These are phyloP conservation scores for Gracilariopsis chorda DNA, from an alignment of 23 red algal genomes.

Conservation along the genomic window DNA sequence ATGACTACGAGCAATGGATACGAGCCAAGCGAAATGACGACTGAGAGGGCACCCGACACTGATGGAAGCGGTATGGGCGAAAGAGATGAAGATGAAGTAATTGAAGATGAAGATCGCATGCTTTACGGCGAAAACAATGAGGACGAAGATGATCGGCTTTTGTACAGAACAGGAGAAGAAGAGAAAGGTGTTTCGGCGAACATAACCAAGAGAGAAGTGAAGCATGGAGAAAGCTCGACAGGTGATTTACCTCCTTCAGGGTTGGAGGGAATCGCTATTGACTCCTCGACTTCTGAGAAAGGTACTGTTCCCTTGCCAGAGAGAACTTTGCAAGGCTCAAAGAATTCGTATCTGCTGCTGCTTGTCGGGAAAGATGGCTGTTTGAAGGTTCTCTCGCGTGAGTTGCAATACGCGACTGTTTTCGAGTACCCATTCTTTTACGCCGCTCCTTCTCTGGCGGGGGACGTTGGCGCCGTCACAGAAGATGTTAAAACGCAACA, in stretches of 20 bases:
- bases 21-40: neutral
- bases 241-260: neutral
- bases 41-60: neutral
- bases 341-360: neutral
- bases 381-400: slow-evolving; percentile 5
- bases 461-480: neutral
- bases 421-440: slow-evolving; percentile 38
- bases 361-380: neutral
- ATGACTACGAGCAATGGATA: neutral
- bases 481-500: neutral
- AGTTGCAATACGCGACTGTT: slow-evolving; percentile 19
- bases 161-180: slow-evolving; percentile 28
- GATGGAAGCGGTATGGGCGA: neutral
- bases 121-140: slow-evolving; percentile 42
- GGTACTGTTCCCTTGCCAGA: slow-evolving; percentile 4
- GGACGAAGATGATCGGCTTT: slow-evolving; percentile 60
- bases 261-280: neutral
- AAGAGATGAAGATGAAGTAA: neutral
- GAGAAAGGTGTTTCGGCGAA: neutral
- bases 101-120: slow-evolving; percentile 63
- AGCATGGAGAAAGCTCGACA: too few relatives aligned
- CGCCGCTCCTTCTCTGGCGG: slow-evolving; percentile 12
- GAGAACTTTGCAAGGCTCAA: neutral
- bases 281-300: neutral
- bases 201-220: neutral